phyloP scores from a whole-genome alignment of 257 asterid species.

The Pogostemon cablin region DNA sequence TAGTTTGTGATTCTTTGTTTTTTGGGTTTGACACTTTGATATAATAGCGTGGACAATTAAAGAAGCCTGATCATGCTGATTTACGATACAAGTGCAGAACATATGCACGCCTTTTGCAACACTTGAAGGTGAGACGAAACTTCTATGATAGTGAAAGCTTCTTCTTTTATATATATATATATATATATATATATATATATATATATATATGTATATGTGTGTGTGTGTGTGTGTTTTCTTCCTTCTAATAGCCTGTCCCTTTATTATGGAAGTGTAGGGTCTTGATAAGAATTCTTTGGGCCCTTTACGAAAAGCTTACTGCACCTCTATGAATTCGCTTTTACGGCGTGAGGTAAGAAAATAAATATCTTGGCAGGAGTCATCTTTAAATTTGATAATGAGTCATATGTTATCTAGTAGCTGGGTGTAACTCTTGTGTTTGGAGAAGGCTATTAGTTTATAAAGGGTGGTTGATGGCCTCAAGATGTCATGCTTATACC shows the following conservation, averaged over 20 bases:
- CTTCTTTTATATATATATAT: too few species aligned
- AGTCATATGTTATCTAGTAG: constrained; percentile 15
- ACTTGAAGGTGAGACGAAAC: constrained; percentile 69
- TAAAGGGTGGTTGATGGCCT: background rate
- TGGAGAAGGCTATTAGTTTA: background rate
- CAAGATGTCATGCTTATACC: constrained; percentile 16
- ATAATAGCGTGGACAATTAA: constrained; percentile 89
- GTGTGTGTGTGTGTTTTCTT: constrained; percentile 30
- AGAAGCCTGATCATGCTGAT: constrained; percentile 98
- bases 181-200: constrained; percentile 22
- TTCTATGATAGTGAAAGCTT: constrained; percentile 3
- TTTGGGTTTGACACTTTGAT: constrained; percentile 36
- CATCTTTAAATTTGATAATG: constrained; percentile 1
- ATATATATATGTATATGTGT: constrained; percentile 30
- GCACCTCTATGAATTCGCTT: constrained; percentile 91
- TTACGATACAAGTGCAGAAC: constrained; percentile 93
- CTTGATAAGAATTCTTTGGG: constrained; percentile 86
- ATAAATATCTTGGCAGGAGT: constrained; percentile 32
- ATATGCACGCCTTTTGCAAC: constrained; percentile 98
- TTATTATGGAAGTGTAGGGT: constrained; percentile 53
- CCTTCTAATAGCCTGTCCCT: constrained; percentile 27
- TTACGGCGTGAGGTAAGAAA: constrained; percentile 87
- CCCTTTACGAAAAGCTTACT: constrained; percentile 91
- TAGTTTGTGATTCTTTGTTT: constrained; percentile 11
- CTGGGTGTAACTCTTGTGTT: background rate